A percentile compares a stretch with the other conserved stretches of the same genome.
phyloP scores from a whole-genome alignment of 2,329 filamentous ascomycete species.

The Diplocarpon mali region DNA sequence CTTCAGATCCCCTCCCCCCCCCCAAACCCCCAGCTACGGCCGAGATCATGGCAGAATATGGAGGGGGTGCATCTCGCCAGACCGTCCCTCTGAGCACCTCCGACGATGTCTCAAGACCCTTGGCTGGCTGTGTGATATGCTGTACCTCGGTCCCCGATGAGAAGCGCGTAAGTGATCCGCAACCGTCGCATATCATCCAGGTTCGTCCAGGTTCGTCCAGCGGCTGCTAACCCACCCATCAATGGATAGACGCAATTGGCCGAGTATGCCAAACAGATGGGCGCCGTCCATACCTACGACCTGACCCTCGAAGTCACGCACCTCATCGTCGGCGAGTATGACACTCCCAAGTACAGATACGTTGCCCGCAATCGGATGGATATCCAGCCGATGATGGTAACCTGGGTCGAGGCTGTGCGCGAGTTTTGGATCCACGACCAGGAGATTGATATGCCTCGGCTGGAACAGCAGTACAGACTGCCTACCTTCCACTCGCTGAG shows the following conservation, averaged over 20 bases:
- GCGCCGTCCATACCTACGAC: slow-evolving; percentile 78
- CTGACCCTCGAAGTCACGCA: slow-evolving; percentile 95
- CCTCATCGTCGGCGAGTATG: slow-evolving; percentile 77
- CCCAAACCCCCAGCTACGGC: neutral
- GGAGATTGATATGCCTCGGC: slow-evolving; percentile 56
- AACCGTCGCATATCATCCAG: neutral
- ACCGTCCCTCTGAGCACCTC: slow-evolving; percentile 13
- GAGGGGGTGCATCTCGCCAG: slow-evolving; percentile 4
- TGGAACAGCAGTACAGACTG: slow-evolving; percentile 58
- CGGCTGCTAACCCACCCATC: neutral
- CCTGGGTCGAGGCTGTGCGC: slow-evolving; percentile 75
- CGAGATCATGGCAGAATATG: slow-evolving; percentile 9
- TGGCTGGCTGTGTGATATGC: slow-evolving; percentile 67
- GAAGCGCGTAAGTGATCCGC: slow-evolving; percentile 49
- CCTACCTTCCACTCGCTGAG: slow-evolving; percentile 51
- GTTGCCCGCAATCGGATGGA: slow-evolving; percentile 84
- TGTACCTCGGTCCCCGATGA: slow-evolving; percentile 79
- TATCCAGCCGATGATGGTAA: slow-evolving; percentile 68
- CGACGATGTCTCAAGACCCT: slow-evolving; percentile 30
- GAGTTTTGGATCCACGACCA: slow-evolving; percentile 70
- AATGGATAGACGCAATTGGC: slow-evolving; percentile 41
- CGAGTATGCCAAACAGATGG: slow-evolving; percentile 63
- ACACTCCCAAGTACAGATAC: slow-evolving; percentile 91
- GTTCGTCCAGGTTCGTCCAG: neutral
- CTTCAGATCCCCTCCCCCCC: neutral